Conservation (phyloP, 2,329 filamentous ascomycete genomes). For the Penicillium corylophilum region DNA sequence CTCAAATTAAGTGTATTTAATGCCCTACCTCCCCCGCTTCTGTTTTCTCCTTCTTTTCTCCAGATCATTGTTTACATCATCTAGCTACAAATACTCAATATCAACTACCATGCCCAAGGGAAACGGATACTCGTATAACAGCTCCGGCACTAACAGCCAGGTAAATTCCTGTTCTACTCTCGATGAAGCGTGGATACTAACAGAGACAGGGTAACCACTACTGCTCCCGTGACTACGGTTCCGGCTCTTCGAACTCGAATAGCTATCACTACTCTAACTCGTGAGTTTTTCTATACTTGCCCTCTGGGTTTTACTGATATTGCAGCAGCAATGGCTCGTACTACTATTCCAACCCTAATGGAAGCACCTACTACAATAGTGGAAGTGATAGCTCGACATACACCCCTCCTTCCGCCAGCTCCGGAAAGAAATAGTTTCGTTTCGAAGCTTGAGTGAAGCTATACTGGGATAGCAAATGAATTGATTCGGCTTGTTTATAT, state of each 20-base stretch:
- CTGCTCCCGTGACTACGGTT: conserved; percentile 64
- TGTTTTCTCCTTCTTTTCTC: not conserved
- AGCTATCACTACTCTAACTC: conserved; percentile 63
- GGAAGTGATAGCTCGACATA: conserved; percentile 61
- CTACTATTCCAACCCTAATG: conserved; percentile 70
- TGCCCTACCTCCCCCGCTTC: not conserved
- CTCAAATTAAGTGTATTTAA: not conserved
- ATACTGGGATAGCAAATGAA: not conserved
- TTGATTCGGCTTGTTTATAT: not conserved
- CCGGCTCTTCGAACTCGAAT: conserved; percentile 56
- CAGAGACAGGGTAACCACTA: conserved; percentile 63
- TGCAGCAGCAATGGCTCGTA: conserved; percentile 62
- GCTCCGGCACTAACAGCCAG: conserved; percentile 62
- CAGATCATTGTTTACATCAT: not conserved
- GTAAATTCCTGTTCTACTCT: conserved; percentile 38
- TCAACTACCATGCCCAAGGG: conserved; percentile 17
- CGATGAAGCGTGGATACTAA: not conserved
- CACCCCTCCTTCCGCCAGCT: conserved; percentile 49
- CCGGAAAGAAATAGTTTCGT: conserved; percentile 13
- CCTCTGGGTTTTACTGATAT: not conserved
- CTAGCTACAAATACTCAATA: not conserved
- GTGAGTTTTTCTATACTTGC: conserved; percentile 39
- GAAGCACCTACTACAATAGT: conserved; percentile 67
- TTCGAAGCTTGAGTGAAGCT: not conserved
- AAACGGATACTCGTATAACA: conserved; percentile 40